Evolutionary conservation across 2,329 filamentous ascomycete species (phyloP).

Genomic region (Cladobotryum mycophilum): DNA sequence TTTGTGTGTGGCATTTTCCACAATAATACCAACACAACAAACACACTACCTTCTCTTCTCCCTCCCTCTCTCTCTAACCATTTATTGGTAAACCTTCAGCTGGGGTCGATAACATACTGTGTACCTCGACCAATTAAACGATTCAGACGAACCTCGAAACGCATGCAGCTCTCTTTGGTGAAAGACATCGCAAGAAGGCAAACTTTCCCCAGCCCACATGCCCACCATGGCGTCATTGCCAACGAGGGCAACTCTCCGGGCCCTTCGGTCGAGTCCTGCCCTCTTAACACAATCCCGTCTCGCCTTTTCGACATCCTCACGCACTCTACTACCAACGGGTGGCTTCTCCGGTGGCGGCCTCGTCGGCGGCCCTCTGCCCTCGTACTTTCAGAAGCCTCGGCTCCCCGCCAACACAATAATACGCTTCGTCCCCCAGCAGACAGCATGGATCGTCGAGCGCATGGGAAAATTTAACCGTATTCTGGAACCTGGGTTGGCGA

Average conservation of each 20-base stretch:
- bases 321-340: slow-evolving; percentile 27
- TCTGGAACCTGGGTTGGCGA: slow-evolving; percentile 81
- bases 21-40: not conserved
- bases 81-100: no score
- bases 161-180: slow-evolving; percentile 1
- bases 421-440: slow-evolving; percentile 98
- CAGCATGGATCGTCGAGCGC: slow-evolving; percentile 98
- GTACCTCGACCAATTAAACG: not conserved
- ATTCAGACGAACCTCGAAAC: not conserved
- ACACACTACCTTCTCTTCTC: not conserved
- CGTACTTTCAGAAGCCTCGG: slow-evolving; percentile 71
- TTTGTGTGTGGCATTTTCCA: slow-evolving; percentile 1
- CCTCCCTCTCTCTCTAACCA: not conserved
- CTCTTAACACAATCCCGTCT: slow-evolving; percentile 15
- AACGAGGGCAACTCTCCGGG: slow-evolving; percentile 24
- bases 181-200: not conserved
- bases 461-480: slow-evolving; percentile 98
- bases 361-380: slow-evolving; percentile 39
- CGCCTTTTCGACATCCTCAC: slow-evolving; percentile 26
- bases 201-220: not conserved
- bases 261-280: slow-evolving; percentile 1
- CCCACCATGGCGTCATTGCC: slow-evolving; percentile 25
- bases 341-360: slow-evolving; percentile 22
- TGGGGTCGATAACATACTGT: not conserved
- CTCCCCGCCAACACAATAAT: slow-evolving; percentile 91